These are phyloP conservation scores for Hymenoscyphus infarciens DNA, from an alignment of 2,329 filamentous ascomycete genomes.

Conservation along the genomic window DNA sequence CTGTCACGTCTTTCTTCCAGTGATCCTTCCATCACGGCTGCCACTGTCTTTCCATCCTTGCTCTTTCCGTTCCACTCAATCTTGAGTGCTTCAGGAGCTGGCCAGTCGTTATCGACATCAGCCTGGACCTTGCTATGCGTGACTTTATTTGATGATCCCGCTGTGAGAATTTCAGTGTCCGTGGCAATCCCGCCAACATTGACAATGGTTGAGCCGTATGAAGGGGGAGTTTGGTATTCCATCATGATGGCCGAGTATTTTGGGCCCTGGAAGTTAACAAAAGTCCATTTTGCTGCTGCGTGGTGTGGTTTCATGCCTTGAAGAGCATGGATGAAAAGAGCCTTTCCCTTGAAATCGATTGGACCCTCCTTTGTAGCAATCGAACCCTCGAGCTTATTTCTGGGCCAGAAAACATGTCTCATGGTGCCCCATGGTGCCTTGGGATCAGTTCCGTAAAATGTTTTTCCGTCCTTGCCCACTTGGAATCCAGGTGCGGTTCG, in stretches of 20 bases:
- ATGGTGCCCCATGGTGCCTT: conserved; percentile 86
- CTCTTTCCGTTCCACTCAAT: conserved; percentile 76
- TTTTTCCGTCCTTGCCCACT: conserved; percentile 78
- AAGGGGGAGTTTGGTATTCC: conserved; percentile 92
- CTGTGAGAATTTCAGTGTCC: conserved; percentile 75
- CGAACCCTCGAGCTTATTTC: conserved; percentile 75
- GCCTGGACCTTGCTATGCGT: conserved; percentile 66
- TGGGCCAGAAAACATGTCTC: conserved; percentile 92
- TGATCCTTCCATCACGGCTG: conserved; percentile 64
- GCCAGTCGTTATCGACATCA: conserved; percentile 82
- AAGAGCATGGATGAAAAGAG: conserved; percentile 77
- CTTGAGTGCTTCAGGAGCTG: conserved; percentile 72
- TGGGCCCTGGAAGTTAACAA: conserved; percentile 84
- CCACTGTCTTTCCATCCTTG: conserved; percentile 70
- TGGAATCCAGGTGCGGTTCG: conserved; percentile 76
- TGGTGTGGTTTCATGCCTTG: conserved; percentile 99
- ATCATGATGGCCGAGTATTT: conserved; percentile 87
- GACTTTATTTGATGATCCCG: conserved; percentile 61
- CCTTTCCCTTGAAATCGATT: conserved; percentile 76
- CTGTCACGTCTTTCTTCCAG: conserved; percentile 72
- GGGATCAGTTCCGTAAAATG: conserved; percentile 81
- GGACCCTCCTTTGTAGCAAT: conserved; percentile 80
- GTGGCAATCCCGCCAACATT: conserved; percentile 78
- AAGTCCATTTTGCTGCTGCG: conserved; percentile 89
- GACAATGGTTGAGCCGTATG: conserved; percentile 82